Percentiles rank a stretch among this genome's conserved stretches.
Conservation (phyloP, 192 early-diverging fungal genomes). For the Jimgerdemannia flammicorona region DNA sequence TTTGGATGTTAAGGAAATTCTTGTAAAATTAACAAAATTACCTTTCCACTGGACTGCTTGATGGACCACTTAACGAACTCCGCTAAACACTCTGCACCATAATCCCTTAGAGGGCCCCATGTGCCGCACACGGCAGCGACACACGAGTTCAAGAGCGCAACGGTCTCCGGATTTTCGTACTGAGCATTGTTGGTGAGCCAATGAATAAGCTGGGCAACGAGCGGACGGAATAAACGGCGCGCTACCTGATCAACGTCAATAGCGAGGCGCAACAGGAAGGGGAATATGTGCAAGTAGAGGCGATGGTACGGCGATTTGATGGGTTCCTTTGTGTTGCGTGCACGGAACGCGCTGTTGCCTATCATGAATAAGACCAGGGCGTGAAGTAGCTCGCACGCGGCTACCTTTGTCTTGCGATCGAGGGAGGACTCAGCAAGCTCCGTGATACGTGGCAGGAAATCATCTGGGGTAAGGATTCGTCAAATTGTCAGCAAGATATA, state of each 20-base stretch:
- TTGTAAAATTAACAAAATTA: background rate
- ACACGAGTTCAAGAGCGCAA: slow-evolving; percentile 62
- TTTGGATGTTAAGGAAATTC: too few species aligned
- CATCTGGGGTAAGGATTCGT: slow-evolving; percentile 42
- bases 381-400: slow-evolving; percentile 71
- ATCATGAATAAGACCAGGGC: slow-evolving; percentile 71
- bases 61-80: slow-evolving; percentile 79
- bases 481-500: background rate
- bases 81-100: slow-evolving; percentile 66
- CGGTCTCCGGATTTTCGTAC: slow-evolving; percentile 77
- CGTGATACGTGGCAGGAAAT: slow-evolving; percentile 71
- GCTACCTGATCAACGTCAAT: slow-evolving; percentile 69
- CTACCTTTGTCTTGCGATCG: slow-evolving; percentile 71
- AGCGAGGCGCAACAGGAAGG: slow-evolving; percentile 63
- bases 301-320: slow-evolving; percentile 56
- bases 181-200: slow-evolving; percentile 76
- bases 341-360: slow-evolving; percentile 56
- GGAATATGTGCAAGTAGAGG: slow-evolving; percentile 64
- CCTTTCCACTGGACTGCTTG: slow-evolving; percentile 52
- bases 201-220: slow-evolving; percentile 69
- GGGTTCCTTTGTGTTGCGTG: slow-evolving; percentile 34
- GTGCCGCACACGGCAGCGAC: slow-evolving; percentile 57
- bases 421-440: slow-evolving; percentile 71
- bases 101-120: slow-evolving; percentile 57
- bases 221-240: slow-evolving; percentile 60